These are phyloP conservation scores for Dendrothele bispora DNA, from an alignment of 768 basidiomycete genomes.

Conservation along the genomic window DNA sequence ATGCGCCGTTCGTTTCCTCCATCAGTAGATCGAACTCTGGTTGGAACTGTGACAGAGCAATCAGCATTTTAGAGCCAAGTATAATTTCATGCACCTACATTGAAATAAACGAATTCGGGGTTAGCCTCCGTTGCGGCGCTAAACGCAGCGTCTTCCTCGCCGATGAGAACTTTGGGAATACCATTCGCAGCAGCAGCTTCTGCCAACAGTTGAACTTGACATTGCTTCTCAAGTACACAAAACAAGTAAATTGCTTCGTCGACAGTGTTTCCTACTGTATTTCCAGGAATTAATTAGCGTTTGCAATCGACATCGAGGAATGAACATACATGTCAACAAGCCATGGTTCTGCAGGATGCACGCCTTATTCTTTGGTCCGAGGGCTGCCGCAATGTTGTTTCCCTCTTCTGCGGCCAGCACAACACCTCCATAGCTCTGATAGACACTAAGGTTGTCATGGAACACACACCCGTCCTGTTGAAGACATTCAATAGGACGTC, in stretches of 20 bases:
- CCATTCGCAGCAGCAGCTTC: constrained; percentile 36
- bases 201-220: constrained; percentile 46
- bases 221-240: constrained; percentile 43
- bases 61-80: too few species aligned
- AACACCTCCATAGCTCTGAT: constrained; percentile 47
- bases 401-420: constrained; percentile 47
- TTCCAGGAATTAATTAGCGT: too few species aligned
- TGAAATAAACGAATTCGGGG: neutral
- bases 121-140: constrained; percentile 20
- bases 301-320: too few species aligned
- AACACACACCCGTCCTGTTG: constrained; percentile 46
- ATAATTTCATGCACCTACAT: too few species aligned
- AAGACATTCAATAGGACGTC: constrained; percentile 39
- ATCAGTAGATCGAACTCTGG: constrained; percentile 23
- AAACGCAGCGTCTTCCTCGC: constrained; percentile 23
- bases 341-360: constrained; percentile 46
- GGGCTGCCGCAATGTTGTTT: constrained; percentile 39
- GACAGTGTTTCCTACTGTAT: constrained; percentile 38
- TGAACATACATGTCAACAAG: constrained; percentile 21
- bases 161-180: constrained; percentile 20
- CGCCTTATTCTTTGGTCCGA: constrained; percentile 39
- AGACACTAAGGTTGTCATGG: constrained; percentile 42
- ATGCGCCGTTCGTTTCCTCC: constrained; percentile 26
- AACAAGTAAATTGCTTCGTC: constrained; percentile 44
- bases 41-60: constrained; percentile 23